Conservation (phyloP, 768 basidiomycete genomes). For the Terana coerulea region DNA sequence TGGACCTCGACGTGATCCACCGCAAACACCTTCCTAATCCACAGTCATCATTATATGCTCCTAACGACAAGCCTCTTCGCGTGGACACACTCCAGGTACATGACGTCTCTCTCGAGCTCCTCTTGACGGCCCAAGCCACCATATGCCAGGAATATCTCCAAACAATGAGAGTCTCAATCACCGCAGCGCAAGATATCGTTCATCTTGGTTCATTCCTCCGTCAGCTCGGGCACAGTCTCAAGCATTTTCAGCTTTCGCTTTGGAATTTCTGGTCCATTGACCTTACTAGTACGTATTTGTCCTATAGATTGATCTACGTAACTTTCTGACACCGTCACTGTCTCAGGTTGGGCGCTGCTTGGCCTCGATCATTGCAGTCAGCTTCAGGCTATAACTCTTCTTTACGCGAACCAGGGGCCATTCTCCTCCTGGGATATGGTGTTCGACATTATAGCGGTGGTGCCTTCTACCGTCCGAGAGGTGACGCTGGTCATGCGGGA, state of each 20-base stretch:
- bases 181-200: slow-evolving; percentile 1
- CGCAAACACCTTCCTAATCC: slow-evolving; percentile 7
- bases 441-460: slow-evolving; percentile 4
- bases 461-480: slow-evolving; percentile 1
- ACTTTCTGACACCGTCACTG: background rate
- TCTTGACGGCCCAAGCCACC: background rate
- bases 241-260: slow-evolving; percentile 9
- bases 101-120: slow-evolving; percentile 6
- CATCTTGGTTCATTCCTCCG: slow-evolving; percentile 7
- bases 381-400: slow-evolving; percentile 3
- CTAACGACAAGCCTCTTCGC: background rate
- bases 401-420: slow-evolving; percentile 13
- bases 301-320: background rate
- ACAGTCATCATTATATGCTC: background rate
- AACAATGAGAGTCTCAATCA: slow-evolving; percentile 6
- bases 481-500: slow-evolving; percentile 12
- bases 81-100: slow-evolving; percentile 6
- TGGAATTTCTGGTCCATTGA: slow-evolving; percentile 14
- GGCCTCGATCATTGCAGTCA: slow-evolving; percentile 1
- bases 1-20: slow-evolving; percentile 11
- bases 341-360: slow-evolving; percentile 8
- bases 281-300: slow-evolving; percentile 4
- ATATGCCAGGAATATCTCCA: slow-evolving; percentile 3
- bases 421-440: slow-evolving; percentile 12
- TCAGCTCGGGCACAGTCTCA: background rate